A percentile compares a stretch with the other conserved stretches of the same genome.
Evolutionary conservation across 768 basidiomycete species (phyloP).

Genomic region (Psilocybe cyanescens): DNA sequence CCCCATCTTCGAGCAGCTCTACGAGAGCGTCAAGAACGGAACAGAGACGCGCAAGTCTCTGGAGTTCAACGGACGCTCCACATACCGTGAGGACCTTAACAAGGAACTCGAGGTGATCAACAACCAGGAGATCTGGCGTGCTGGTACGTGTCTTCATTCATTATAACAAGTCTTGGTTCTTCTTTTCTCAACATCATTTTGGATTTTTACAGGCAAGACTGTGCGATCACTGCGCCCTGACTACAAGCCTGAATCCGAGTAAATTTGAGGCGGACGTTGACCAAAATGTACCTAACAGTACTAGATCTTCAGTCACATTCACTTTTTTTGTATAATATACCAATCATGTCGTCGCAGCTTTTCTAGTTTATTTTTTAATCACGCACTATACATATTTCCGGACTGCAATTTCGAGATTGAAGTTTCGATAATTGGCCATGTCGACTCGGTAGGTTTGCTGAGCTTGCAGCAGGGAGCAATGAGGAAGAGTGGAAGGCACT

Average conservation of each 20-base stretch:
- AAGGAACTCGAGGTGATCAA: slow-evolving; percentile 94
- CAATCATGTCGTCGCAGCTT: slow-evolving; percentile 15
- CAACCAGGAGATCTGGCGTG: slow-evolving; percentile 98
- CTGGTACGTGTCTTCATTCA: slow-evolving; percentile 53
- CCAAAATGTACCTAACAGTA: slow-evolving; percentile 30
- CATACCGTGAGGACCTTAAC: slow-evolving; percentile 92
- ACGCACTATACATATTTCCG: not conserved
- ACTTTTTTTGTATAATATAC: slow-evolving; percentile 24
- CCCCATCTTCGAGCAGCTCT: slow-evolving; percentile 94
- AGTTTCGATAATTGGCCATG: too few species aligned
- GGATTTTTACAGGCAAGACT: slow-evolving; percentile 66
- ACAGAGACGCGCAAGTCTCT: slow-evolving; percentile 97
- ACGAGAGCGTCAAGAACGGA: slow-evolving; percentile 93
- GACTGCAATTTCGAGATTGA: too few species aligned
- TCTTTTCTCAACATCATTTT: not conserved
- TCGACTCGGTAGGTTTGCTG: too few species aligned
- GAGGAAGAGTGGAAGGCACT: not conserved
- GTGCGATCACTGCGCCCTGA: slow-evolving; percentile 90
- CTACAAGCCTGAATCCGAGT: slow-evolving; percentile 68
- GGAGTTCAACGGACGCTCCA: slow-evolving; percentile 91
- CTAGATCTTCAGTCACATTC: slow-evolving; percentile 17
- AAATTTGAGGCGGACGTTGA: slow-evolving; percentile 20
- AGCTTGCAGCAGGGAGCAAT: not conserved
- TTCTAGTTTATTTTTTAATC: not conserved
- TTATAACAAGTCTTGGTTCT: not conserved